These are phyloP conservation scores for Pezicula neosporulosa DNA, from an alignment of 2,329 filamentous ascomycete genomes.

Conservation along the genomic window DNA sequence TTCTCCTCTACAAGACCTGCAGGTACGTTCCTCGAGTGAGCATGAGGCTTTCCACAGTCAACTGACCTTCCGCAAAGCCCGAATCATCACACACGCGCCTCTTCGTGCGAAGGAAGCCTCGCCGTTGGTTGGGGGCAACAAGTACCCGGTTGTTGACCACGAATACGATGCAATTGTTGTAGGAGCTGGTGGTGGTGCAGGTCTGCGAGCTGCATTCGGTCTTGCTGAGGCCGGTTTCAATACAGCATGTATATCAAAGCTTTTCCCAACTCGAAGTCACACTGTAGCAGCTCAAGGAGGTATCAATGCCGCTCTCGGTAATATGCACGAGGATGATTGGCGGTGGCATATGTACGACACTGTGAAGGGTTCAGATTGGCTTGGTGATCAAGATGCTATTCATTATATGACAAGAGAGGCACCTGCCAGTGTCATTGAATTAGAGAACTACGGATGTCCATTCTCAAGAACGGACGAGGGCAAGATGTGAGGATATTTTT, in stretches of 20 bases:
- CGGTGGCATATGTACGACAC: constrained; percentile 99
- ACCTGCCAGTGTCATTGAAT: constrained; percentile 84
- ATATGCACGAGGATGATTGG: constrained; percentile 99
- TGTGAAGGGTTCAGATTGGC: constrained; percentile 96
- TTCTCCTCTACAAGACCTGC: constrained; percentile 86
- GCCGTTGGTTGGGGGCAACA: constrained; percentile 71
- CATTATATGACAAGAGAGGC: constrained; percentile 98
- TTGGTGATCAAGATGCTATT: constrained; percentile 95
- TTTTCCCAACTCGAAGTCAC: constrained; percentile 82
- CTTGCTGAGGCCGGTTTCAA: constrained; percentile 87
- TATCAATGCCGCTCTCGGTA: constrained; percentile 85
- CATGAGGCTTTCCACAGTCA: neutral
- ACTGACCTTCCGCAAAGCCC: constrained; percentile 48
- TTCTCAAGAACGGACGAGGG: constrained; percentile 96
- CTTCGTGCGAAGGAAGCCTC: constrained; percentile 92
- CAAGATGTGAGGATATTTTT: constrained; percentile 64
- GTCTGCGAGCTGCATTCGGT: constrained; percentile 80
- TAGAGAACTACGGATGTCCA: constrained; percentile 96
- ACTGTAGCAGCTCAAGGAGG: constrained; percentile 80
- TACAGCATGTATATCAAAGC: constrained; percentile 81
- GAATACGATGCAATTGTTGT: constrained; percentile 98
- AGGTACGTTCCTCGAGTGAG: constrained; percentile 47
- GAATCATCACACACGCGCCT: constrained; percentile 81
- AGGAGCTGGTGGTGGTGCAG: constrained; percentile 77
- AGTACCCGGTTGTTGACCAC: constrained; percentile 97